Evolutionary conservation across 306 rosid species (phyloP).

Genomic region (Vigna hirtella): DNA sequence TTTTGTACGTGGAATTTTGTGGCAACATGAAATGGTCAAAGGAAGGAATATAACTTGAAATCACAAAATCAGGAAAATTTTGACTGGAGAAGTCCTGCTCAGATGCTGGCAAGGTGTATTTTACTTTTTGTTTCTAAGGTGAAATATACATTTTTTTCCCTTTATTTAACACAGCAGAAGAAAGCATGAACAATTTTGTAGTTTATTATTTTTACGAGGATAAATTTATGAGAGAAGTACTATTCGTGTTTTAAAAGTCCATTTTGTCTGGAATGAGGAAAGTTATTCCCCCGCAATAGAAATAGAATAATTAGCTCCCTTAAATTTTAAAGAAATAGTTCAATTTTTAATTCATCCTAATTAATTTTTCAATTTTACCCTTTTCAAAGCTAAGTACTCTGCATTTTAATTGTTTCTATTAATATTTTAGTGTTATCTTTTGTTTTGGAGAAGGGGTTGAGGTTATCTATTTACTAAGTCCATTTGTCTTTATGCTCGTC

Average conservation of each 20-base stretch:
- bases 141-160: not conserved
- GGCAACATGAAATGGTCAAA: constrained; percentile 9
- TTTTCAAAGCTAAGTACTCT: not conserved
- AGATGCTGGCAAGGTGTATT: constrained; percentile 15
- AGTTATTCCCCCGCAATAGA: not conserved
- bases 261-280: not conserved
- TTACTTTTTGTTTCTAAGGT: not conserved
- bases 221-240: not conserved
- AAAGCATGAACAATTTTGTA: not conserved
- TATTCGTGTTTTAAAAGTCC: not conserved
- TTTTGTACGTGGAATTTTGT: constrained; percentile 23
- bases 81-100: constrained; percentile 23
- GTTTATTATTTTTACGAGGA: not conserved
- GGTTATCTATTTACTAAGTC: too few species aligned
- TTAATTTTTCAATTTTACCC: not conserved
- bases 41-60: constrained; percentile 10
- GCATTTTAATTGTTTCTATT: not conserved
- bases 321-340: too few species aligned
- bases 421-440: not conserved
- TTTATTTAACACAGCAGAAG: not conserved
- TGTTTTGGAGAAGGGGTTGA: too few species aligned
- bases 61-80: constrained; percentile 28
- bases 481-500: too few species aligned
- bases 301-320: not conserved
- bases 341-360: too few species aligned